A percentile compares a stretch with the other conserved stretches of the same genome.
phyloP scores from a whole-genome alignment of 805 yeast species.

The Candida ponderosae region DNA sequence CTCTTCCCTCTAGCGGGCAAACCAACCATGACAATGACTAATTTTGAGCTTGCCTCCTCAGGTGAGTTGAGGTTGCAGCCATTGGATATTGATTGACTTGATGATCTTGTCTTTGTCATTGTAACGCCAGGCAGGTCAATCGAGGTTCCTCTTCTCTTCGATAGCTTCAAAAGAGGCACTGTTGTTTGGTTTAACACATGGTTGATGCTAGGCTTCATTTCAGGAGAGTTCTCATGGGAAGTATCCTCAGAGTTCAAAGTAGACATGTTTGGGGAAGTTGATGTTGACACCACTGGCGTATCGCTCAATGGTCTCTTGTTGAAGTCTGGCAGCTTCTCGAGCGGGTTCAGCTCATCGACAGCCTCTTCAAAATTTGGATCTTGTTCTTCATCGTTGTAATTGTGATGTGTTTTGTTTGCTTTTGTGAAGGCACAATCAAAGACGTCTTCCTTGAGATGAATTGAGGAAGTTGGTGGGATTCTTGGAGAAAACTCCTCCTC shows the following conservation, averaged over 20 bases:
- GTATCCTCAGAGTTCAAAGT: constrained; percentile 16
- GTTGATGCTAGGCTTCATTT: constrained; percentile 5
- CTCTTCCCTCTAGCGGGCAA: constrained; percentile 93
- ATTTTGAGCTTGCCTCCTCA: constrained; percentile 66
- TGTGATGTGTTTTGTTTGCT: too few relatives aligned
- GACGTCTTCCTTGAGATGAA: too few relatives aligned
- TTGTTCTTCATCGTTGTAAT: too few relatives aligned
- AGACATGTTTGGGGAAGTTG: constrained; percentile 43
- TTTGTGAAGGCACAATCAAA: too few relatives aligned
- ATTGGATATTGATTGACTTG: constrained; percentile 45
- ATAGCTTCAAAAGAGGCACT: constrained; percentile 20
- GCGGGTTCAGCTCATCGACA: background rate
- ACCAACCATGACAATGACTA: constrained; percentile 96
- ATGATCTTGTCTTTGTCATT: constrained; percentile 45
- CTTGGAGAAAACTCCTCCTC: constrained; percentile 15
- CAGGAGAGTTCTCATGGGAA: constrained; percentile 24
- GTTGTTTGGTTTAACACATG: background rate
- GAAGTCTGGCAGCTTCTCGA: constrained; percentile 38
- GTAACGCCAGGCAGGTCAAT: constrained; percentile 92
- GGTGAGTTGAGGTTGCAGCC: constrained; percentile 18
- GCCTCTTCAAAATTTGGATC: background rate
- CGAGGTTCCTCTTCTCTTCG: constrained; percentile 63
- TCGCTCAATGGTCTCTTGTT: constrained; percentile 68
- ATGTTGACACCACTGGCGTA: constrained; percentile 57
- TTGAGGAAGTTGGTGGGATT: background rate